Evolutionary conservation across 1,284 basidiomycete species (phyloP), one percentile per base, ranked within the genome.

Genomic region (Papiliotrema flavescens): DNA sequence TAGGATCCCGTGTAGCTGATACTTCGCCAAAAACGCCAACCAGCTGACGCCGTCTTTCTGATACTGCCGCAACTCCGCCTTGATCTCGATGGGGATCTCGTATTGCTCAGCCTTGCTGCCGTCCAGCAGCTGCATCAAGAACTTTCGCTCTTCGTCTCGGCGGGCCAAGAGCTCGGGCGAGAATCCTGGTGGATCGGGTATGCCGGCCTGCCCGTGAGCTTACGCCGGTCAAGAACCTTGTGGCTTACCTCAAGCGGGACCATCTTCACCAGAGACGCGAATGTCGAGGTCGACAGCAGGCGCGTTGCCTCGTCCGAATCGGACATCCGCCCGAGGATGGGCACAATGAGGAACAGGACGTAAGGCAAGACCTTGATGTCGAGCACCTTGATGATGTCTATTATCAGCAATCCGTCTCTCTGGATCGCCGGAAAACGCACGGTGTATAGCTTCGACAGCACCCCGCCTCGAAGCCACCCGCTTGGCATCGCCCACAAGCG

Each of bases 11-110:
- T 99, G 96, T 5, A 99, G 78, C 73, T 98, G 96, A 70, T 95
- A 98, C 74, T 95, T 79, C 28, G 93, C 89, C 41, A 99, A 81
- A 80, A 99, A 99, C 0, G 96, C 96, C 45, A 99, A 81, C 96
- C 96, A 99, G 74, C 93, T 98, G 64, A 99, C 90, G 43, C 96
- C 96, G 59, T 99, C 96, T 73, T 91, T 89, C 75, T 99, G 96
- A 71, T 99, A 99, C 74, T 93, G 92, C 55, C 96, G 86, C 47
- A 99, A 80, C 65, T 97, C 92, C 37, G 93, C 92, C 58, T 95
- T 92, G 80, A 99, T 89, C 47, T 81, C 78, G 59, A 96, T 85
- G 0, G 95, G 93, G 5, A 98, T 85, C 46, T 79, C 76, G 74
- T 98, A 99, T 60, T 88, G 86, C 66, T 94, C 90, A 5, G 98